Evolutionary conservation across 2,329 filamentous ascomycete species (phyloP).

Genomic region (Hypoxylon sp.): DNA sequence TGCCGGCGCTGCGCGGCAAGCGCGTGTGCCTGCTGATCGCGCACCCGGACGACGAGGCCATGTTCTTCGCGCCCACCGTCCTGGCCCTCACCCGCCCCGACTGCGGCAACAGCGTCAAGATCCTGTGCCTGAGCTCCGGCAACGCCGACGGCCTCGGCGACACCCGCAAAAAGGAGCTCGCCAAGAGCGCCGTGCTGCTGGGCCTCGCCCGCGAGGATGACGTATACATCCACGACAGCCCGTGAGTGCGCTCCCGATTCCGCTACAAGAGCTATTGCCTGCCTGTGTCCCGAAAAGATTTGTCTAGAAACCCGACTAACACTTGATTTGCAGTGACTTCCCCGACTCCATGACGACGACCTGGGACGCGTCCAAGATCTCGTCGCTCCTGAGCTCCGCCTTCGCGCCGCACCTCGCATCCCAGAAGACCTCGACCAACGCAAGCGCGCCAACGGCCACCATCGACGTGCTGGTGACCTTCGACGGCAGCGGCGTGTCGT

Average conservation of each 20-base stretch:
- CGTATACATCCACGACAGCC: conserved; percentile 84
- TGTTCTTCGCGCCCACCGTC: conserved; percentile 96
- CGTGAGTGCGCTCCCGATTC: conserved; percentile 55
- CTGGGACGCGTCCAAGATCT: conserved; percentile 78
- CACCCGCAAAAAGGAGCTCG: conserved; percentile 81
- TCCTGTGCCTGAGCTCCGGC: conserved; percentile 89
- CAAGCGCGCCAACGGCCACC: conserved; percentile 53
- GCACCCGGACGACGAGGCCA: conserved; percentile 97
- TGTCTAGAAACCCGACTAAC: not conserved
- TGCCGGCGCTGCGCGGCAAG: conserved; percentile 79
- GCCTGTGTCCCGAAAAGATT: not conserved
- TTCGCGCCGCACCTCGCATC: conserved; percentile 72
- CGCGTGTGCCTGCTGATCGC: conserved; percentile 92
- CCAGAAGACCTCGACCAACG: conserved; percentile 41
- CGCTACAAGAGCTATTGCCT: not conserved
- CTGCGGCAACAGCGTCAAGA: conserved; percentile 89
- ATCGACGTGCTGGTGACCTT: conserved; percentile 93
- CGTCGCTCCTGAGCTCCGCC: conserved; percentile 72
- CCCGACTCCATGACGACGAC: conserved; percentile 85
- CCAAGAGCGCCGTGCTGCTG: conserved; percentile 78
- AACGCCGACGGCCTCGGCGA: conserved; percentile 88
- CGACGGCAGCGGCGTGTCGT: conserved; percentile 80
- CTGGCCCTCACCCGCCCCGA: conserved; percentile 82
- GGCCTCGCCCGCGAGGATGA: conserved; percentile 79
- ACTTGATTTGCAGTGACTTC: conserved; percentile 62